These are phyloP conservation scores for Colletotrichum plurivorum DNA, from an alignment of 2,329 filamentous ascomycete genomes.

Conservation along the genomic window DNA sequence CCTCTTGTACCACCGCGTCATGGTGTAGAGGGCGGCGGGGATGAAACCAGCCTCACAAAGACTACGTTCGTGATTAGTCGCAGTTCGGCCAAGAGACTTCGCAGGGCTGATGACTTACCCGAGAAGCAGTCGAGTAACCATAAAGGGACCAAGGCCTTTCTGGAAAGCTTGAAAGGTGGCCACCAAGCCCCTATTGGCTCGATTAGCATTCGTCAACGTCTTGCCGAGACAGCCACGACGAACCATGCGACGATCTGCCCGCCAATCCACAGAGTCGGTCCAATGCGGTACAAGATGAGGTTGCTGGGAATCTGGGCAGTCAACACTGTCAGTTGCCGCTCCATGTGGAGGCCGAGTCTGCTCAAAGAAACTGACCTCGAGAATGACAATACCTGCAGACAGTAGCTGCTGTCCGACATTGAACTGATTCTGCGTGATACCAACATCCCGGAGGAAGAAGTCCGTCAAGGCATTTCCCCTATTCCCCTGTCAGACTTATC, in stretches of 20 bases:
- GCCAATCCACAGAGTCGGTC: conserved; percentile 62
- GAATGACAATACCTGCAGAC: conserved; percentile 62
- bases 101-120: conserved; percentile 38
- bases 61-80: neutral
- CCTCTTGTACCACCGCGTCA: conserved; percentile 63
- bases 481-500: neutral
- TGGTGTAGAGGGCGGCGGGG: conserved; percentile 61
- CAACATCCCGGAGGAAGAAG: conserved; percentile 62
- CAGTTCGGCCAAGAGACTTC: neutral
- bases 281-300: conserved; percentile 60
- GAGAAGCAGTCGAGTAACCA: conserved; percentile 55
- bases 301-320: conserved; percentile 58
- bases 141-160: conserved; percentile 47
- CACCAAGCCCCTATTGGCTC: conserved; percentile 49
- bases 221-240: conserved; percentile 42
- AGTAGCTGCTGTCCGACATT: conserved; percentile 67
- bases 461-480: conserved; percentile 41
- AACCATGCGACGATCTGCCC: conserved; percentile 59
- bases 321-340: neutral
- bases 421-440: conserved; percentile 65
- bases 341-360: neutral
- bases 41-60: conserved; percentile 59
- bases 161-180: conserved; percentile 54
- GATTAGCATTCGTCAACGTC: conserved; percentile 47
- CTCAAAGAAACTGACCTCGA: conserved; percentile 47